Conservation (phyloP, 2,329 filamentous ascomycete genomes). For the Colletotrichum trifolii region DNA sequence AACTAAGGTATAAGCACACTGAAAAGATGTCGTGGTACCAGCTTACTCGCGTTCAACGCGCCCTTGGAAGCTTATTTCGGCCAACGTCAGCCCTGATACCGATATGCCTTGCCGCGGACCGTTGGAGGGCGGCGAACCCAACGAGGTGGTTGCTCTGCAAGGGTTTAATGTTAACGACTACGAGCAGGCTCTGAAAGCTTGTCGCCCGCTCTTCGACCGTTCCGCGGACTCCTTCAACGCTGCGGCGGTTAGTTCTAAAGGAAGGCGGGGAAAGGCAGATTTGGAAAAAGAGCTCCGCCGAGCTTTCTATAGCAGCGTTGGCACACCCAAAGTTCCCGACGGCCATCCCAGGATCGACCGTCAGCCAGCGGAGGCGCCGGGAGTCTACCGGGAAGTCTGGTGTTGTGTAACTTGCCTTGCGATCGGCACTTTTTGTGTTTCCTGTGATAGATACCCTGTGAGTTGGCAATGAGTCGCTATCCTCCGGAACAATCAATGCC, state of each 20-base stretch:
- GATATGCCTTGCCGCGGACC: too few species aligned
- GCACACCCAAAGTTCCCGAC: not conserved
- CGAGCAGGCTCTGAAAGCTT: not conserved
- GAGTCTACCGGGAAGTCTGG: slow-evolving; percentile 23
- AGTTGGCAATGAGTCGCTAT: slow-evolving; percentile 9
- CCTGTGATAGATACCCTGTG: not conserved
- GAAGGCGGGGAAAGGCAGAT: not conserved
- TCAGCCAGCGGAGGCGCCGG: slow-evolving; percentile 6
- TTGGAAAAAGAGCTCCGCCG: not conserved
- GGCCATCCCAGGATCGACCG: slow-evolving; percentile 11
- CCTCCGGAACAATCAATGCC: not conserved
- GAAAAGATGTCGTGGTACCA: too few species aligned
- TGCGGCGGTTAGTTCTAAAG: not conserved
- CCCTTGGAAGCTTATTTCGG: too few species aligned
- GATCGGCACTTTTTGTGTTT: slow-evolving; percentile 1
- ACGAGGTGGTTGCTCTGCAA: too few species aligned
- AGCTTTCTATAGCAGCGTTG: not conserved
- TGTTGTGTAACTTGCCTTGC: slow-evolving; percentile 5
- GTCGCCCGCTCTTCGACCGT: not conserved
- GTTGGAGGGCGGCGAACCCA: too few species aligned
- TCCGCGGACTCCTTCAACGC: too few species aligned
- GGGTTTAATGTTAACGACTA: too few species aligned
- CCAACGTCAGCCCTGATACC: too few species aligned
- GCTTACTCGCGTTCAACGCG: too few species aligned
- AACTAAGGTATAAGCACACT: too few species aligned